phyloP scores from a whole-genome alignment of 2,329 filamentous ascomycete species.

The Ceratocystis cubensis region DNA sequence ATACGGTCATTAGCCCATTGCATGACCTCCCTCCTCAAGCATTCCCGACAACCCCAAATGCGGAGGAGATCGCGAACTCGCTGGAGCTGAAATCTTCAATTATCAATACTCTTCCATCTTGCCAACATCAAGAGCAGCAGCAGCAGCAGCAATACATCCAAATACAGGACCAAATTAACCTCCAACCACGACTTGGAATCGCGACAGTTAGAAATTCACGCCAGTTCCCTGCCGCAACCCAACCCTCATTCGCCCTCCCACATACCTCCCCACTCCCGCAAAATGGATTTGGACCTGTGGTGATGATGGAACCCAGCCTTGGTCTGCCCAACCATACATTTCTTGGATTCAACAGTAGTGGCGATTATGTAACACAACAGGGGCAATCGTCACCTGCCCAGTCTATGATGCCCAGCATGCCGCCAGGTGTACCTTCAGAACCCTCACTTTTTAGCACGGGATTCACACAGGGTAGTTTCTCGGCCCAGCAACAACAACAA shows the following conservation, averaged over 20 bases:
- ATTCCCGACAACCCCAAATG: slow-evolving; percentile 1
- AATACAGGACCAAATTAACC: neutral
- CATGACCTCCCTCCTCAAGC: slow-evolving; percentile 41
- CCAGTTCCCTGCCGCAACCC: slow-evolving; percentile 9
- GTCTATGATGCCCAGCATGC: neutral
- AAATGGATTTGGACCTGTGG: neutral
- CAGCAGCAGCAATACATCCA: neutral
- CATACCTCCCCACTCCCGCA: neutral
- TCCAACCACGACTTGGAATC: neutral
- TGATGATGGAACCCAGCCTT: neutral
- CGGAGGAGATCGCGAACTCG: slow-evolving; percentile 21
- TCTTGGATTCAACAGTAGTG: neutral
- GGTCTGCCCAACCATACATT: neutral
- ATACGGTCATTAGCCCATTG: slow-evolving; percentile 56
- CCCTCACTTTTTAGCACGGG: neutral
- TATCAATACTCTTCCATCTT: neutral
- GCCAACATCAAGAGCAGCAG: neutral
- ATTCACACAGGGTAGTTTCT: neutral
- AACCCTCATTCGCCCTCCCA: neutral
- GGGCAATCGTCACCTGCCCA: slow-evolving; percentile 14
- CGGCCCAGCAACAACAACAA: neutral
- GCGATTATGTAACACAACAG: neutral
- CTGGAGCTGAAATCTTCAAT: neutral
- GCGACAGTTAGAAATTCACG: neutral
- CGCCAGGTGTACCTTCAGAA: neutral